Percentiles rank a stretch among this genome's conserved stretches.
Evolutionary conservation across 768 basidiomycete species (phyloP).

Genomic region (Xanthoconium purpureum): DNA sequence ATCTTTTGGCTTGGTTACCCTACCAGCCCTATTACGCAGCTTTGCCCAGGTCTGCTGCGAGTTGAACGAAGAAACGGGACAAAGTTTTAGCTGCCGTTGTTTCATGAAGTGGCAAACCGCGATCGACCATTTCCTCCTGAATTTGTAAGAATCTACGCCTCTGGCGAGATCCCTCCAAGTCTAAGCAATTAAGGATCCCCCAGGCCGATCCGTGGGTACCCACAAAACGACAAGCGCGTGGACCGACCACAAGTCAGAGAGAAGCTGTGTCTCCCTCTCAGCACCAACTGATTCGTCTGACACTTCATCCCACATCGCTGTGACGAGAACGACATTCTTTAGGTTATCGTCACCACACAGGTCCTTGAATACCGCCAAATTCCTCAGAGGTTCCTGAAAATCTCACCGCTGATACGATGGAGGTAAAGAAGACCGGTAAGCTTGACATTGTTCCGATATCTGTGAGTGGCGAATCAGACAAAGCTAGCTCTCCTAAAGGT

Average conservation of each 20-base stretch:
- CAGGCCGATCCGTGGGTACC: conserved; percentile 13
- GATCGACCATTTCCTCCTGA: conserved; percentile 17
- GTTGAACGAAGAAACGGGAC: neutral
- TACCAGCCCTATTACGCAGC: neutral
- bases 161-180: neutral
- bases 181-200: conserved; percentile 5
- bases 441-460: neutral
- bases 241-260: conserved; percentile 13
- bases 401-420: conserved; percentile 5
- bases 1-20: neutral
- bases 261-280: conserved; percentile 13
- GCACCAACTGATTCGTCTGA: neutral
- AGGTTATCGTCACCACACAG: conserved; percentile 9
- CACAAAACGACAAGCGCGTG: conserved; percentile 8
- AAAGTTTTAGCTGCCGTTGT: conserved; percentile 19
- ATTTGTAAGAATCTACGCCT: conserved; percentile 8
- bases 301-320: conserved; percentile 20
- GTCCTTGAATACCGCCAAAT: neutral
- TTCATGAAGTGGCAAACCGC: neutral
- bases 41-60: neutral
- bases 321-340: conserved; percentile 18
- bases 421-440: neutral
- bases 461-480: neutral
- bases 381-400: conserved; percentile 11
- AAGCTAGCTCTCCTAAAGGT: neutral